Conservation (phyloP, 2,329 filamentous ascomycete genomes). For the Helotiales sp. region DNA sequence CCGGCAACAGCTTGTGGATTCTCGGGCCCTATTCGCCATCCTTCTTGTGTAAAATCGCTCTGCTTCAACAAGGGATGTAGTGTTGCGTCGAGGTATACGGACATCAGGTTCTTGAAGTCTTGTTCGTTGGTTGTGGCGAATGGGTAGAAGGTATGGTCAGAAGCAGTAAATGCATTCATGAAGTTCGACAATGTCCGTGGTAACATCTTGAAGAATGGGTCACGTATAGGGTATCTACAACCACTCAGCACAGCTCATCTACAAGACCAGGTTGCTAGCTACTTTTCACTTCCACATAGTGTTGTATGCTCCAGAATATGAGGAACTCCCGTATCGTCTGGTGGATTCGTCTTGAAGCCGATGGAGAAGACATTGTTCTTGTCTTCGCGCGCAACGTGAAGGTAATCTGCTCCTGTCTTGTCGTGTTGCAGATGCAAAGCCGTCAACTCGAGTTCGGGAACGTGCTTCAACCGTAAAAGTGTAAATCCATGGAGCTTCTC, state of each 20-base stretch:
- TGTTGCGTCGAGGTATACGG: conserved; percentile 94
- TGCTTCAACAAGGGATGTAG: conserved; percentile 85
- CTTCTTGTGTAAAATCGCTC: conserved; percentile 93
- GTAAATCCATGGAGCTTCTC: conserved; percentile 94
- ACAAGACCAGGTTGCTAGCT: conserved; percentile 30
- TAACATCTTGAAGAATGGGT: conserved; percentile 99
- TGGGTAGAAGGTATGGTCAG: conserved; percentile 95
- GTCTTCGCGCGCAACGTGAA: conserved; percentile 93
- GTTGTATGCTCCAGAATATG: conserved; percentile 98
- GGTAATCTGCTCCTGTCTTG: conserved; percentile 92
- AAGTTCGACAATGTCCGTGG: conserved; percentile 98
- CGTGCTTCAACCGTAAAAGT: conserved; percentile 82
- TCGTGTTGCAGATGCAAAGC: conserved; percentile 90
- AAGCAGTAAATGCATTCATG: conserved; percentile 98
- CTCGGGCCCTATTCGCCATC: conserved; percentile 93
- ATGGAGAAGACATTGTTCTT: conserved; percentile 99
- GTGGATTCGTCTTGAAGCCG: conserved; percentile 98
- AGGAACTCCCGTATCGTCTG: conserved; percentile 91
- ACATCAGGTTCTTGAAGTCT: conserved; percentile 94
- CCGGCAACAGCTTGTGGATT: conserved; percentile 61
- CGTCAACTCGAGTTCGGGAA: conserved; percentile 90
- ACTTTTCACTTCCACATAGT: conserved; percentile 93
- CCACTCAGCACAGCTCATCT: conserved; percentile 32
- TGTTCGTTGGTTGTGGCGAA: conserved; percentile 96
- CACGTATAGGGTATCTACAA: conserved; percentile 85